Evolutionary conservation across 345 rosid genomes (phyloP), one percentile per base, ranked within the genome.

Genomic region (Hevea brasiliensis): DNA sequence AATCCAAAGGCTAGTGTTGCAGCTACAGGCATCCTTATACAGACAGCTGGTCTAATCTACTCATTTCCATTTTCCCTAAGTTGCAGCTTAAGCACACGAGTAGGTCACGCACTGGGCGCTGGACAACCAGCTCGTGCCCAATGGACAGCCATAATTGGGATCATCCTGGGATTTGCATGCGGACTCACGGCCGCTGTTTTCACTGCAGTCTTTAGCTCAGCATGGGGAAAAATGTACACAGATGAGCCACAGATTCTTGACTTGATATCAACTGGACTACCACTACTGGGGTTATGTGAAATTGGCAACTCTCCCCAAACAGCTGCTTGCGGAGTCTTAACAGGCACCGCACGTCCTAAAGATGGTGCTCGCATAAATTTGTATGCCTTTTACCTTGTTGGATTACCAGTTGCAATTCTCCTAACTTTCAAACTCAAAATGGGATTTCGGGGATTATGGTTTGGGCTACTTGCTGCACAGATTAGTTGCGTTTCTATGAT

Each of bases 231-330:
- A 70, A 53, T 94, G 77, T 94, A 87, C 73, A 94, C 98, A 0
- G 72, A 87, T 3, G 96, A 94, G 70, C 84, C 86, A 0, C 86
- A 88, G 72, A 83, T 92, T 69, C 88, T 94, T 2, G 74, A 87
- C 0, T 42, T 94, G 71, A 88, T 92, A 56, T 84, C 93, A 6
- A 62, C 82, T 0, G 89, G 87, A 12, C 91, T 94, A 70, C 97
- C 96, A 0, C 79, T 92, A 29, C 42, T 94, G 8, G 97, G 98
- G 20, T 69, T 94, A 35, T 91, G 93, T 12, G 98, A 94, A 77
- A 68, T 94, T 0, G 96, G 89, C 2, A 94, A 94, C 89, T 87
- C 94, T 21, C 92, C 97, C 0, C 97, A 92, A 71, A 94, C 98
- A 21, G 90, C 96, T 0, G 94, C 90, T 37, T 92, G 98, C 9